These are phyloP conservation scores for Phytophthora citricola DNA, from an alignment of 352 stramenopile species.

Conservation along the genomic window DNA sequence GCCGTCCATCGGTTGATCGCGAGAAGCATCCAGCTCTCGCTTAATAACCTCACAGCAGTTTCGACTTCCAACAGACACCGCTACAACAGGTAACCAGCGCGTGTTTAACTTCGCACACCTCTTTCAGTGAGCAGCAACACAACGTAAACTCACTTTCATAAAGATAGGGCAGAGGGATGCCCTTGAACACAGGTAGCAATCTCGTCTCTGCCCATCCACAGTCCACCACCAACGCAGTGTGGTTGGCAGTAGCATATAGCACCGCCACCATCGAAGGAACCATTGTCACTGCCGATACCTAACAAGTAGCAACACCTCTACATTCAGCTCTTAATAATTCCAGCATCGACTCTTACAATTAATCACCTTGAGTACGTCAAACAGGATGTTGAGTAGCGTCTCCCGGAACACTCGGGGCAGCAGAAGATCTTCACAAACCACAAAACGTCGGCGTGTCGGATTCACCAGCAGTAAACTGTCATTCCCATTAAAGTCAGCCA, in stretches of 20 bases:
- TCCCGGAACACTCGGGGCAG: constrained; percentile 66
- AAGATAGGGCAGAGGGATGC: constrained; percentile 73
- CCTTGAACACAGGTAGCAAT: constrained; percentile 82
- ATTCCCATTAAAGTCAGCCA: constrained; percentile 2
- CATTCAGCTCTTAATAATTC: constrained; percentile 3
- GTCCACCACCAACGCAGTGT: constrained; percentile 83
- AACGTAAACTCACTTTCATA: constrained; percentile 60
- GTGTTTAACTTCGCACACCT: not conserved
- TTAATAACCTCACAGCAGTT: constrained; percentile 54
- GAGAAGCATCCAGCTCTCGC: constrained; percentile 32
- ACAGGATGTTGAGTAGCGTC: constrained; percentile 67
- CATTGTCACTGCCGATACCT: constrained; percentile 67
- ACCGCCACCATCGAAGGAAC: constrained; percentile 70
- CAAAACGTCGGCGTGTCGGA: constrained; percentile 71
- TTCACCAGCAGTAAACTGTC: constrained; percentile 74
- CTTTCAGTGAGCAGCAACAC: not conserved
- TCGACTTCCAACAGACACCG: constrained; percentile 48
- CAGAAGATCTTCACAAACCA: constrained; percentile 84
- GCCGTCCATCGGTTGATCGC: constrained; percentile 34
- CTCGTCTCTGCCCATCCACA: constrained; percentile 80
- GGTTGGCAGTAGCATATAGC: constrained; percentile 76
- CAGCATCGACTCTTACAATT: not conserved
- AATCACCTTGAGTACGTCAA: constrained; percentile 64
- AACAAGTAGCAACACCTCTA: constrained; percentile 2
- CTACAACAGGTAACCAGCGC: constrained; percentile 28